Evolutionary conservation across 257 asterid species (phyloP).

Genomic region (Gynochthodes officinalis): DNA sequence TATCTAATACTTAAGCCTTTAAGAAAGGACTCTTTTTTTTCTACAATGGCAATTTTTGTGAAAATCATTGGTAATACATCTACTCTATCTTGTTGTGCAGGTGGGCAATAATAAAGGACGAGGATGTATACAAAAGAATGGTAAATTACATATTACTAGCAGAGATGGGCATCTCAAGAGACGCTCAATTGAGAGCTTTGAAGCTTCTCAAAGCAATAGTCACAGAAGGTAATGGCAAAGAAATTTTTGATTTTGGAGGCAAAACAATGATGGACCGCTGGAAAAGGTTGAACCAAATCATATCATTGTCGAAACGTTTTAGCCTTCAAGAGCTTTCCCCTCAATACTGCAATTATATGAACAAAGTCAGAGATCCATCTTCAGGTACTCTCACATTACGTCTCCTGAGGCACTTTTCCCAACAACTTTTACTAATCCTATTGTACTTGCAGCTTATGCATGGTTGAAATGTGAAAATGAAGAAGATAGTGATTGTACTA

Average conservation of each 20-base stretch:
- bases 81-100: conserved; percentile 23
- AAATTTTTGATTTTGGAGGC: conserved; percentile 42
- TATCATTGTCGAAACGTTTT: conserved; percentile 46
- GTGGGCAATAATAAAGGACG: conserved; percentile 70
- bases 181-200: conserved; percentile 57
- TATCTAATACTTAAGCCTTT: too few relatives aligned
- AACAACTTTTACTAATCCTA: background rate
- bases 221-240: conserved; percentile 29
- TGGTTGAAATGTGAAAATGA: conserved; percentile 35
- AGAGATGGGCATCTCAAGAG: conserved; percentile 59
- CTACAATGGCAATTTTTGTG: too few relatives aligned
- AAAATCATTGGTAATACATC: background rate
- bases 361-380: conserved; percentile 57
- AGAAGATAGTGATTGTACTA: conserved; percentile 23
- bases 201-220: conserved; percentile 44
- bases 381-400: conserved; percentile 47
- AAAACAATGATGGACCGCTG: conserved; percentile 54
- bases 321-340: conserved; percentile 52
- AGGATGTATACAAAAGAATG: conserved; percentile 46
- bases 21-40: too few relatives aligned
- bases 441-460: conserved; percentile 27
- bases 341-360: conserved; percentile 47
- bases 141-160: conserved; percentile 8
- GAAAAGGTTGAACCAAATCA: conserved; percentile 36
- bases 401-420: background rate